Evolutionary conservation across 805 yeast genomes (phyloP), one percentile per base, ranked within the genome.

Genomic region (Wickerhamomyces pijperi): DNA sequence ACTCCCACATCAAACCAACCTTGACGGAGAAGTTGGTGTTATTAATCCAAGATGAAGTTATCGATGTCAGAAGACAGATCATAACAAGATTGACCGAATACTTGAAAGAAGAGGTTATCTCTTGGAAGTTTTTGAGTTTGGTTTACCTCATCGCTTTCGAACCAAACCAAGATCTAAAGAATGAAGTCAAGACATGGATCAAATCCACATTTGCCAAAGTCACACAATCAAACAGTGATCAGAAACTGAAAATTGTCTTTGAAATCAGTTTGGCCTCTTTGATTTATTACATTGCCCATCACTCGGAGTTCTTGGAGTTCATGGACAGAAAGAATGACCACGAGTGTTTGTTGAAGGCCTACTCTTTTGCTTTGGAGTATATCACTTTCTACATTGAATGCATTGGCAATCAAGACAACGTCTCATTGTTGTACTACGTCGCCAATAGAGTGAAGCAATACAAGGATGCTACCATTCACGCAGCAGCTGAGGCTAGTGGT

Each of bases 381-480:
- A 56, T 86, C 23, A 48, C 72, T 1, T 81, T 74, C 55, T 81
- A 67, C 43, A 55, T 85, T 37, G 78, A 71, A 32, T 53, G 72
- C 3, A 69, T 85, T 35, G 78, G 80, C 0, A 74, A 68, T 3
- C 68, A 71, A 35, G 79, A 78, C 23, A 88, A 86, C 48, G 64
- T 82, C 28, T 80, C 90, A 6, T 55, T 85, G 42, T 55, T 87
- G 5, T 86, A 75, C 53, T 86, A 87, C 55, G 62, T 84, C 37
- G 76, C 92, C 0, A 82, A 82, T 42, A 68, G 94, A 39, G 70
- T 85, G 16, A 86, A 85, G 53, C 94, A 84, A 55, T 82, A 78
- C 49, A 67, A 76, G 38, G 94, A 85, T 59, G 69, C 67, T 9
- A 36, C 65, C 45, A 19, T 64, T 3, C 68, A 62, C n/a, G n/a